Evolutionary conservation across 805 yeast species (phyloP).

Genomic region (Lachancea lanzarotensis): DNA sequence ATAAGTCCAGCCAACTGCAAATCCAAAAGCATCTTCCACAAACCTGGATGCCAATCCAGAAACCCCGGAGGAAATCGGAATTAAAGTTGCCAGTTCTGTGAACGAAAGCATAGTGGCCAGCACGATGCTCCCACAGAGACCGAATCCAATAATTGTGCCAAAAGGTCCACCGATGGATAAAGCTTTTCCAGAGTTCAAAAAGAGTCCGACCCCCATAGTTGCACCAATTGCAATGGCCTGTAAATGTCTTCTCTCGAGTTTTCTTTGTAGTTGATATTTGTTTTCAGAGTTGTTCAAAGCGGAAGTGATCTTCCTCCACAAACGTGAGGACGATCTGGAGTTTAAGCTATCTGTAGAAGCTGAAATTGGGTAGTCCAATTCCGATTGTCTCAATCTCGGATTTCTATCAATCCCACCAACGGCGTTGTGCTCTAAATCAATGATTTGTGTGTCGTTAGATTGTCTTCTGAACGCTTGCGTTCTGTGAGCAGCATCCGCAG

Average conservation of each 20-base stretch:
- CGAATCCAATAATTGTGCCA: constrained; percentile 48
- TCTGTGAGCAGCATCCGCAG: neutral
- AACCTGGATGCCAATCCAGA: constrained; percentile 57
- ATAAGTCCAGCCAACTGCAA: constrained; percentile 62
- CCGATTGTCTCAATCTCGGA: neutral
- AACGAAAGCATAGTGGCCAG: constrained; percentile 54
- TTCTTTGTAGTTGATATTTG: constrained; percentile 43
- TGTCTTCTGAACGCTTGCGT: neutral
- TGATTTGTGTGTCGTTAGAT: constrained; percentile 8
- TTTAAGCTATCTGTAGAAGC: neutral
- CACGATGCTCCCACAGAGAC: constrained; percentile 59
- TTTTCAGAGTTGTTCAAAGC: neutral
- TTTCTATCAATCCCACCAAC: constrained; percentile 6
- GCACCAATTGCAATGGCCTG: constrained; percentile 65
- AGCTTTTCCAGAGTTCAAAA: constrained; percentile 55
- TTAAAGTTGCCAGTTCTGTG: constrained; percentile 58
- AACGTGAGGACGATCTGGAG: neutral
- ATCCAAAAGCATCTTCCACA: constrained; percentile 61
- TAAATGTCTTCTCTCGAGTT: constrained; percentile 44
- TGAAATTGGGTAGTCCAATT: neutral
- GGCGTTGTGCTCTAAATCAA: constrained; percentile 10
- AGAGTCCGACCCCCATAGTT: constrained; percentile 60
- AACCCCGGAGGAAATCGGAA: constrained; percentile 59
- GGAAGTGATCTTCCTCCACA: neutral
- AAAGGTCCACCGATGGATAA: constrained; percentile 52